A percentile compares a stretch with the other conserved stretches of the same genome.
These are phyloP conservation scores for Annulohypoxylon maeteangense DNA, from an alignment of 495 filamentous ascomycete species.

Conservation along the genomic window DNA sequence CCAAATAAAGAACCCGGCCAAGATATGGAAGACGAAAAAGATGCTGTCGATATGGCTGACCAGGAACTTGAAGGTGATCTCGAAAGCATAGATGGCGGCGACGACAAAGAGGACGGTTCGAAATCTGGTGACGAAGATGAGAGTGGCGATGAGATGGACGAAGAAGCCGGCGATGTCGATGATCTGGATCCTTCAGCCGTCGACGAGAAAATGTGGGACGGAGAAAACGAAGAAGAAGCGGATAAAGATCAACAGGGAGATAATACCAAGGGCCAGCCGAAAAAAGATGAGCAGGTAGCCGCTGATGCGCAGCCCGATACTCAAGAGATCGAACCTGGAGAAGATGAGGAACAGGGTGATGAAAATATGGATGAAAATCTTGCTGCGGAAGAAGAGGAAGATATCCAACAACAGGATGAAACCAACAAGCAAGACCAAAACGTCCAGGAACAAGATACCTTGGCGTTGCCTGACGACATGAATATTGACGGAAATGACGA, in stretches of 20 bases:
- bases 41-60: conserved; percentile 96
- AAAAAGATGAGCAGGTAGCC: conserved; percentile 72
- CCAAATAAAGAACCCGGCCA: conserved; percentile 73
- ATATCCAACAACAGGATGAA: conserved; percentile 74
- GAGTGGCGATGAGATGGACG: conserved; percentile 78
- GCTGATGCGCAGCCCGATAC: conserved; percentile 69
- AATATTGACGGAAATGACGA: conserved; percentile 71
- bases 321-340: conserved; percentile 60
- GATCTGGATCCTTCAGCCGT: conserved; percentile 87
- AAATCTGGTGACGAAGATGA: conserved; percentile 65
- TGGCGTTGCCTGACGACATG: conserved; percentile 76
- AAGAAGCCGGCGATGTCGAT: conserved; percentile 89
- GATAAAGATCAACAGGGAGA: conserved; percentile 87
- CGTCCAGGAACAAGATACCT: conserved; percentile 68
- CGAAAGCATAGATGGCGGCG: conserved; percentile 70
- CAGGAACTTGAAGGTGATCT: conserved; percentile 86
- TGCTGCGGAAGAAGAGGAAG: conserved; percentile 75
- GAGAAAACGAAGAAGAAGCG: conserved; percentile 74
- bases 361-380: conserved; percentile 65
- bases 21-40: conserved; percentile 80
- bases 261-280: conserved; percentile 69
- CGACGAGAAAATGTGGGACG: conserved; percentile 99
- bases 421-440: conserved; percentile 72
- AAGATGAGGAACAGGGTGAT: conserved; percentile 60
- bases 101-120: conserved; percentile 63